Evolutionary conservation across 176 grass and related monocot species (phyloP), one percentile per base, ranked within the genome.

Genomic region (Triticum monococcum): DNA sequence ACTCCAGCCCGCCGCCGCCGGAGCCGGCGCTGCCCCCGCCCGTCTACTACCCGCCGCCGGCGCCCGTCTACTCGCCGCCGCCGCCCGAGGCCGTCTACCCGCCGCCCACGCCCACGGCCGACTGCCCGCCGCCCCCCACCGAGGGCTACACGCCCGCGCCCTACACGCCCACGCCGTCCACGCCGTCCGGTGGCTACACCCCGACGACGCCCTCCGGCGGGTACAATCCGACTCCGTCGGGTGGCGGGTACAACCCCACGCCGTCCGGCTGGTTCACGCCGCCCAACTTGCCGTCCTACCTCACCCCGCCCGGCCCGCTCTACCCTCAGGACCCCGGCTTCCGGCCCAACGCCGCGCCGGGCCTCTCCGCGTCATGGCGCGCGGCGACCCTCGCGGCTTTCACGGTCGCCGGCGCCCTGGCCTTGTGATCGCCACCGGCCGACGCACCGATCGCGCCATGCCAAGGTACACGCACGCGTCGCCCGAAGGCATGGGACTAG

Each of bases 1-100:
- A 92, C 87, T 45, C 91, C 37, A 96, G 91, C 82, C 94, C 91
- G 7, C 94, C 94, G n/a, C 93, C 90, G 16, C 87, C 92, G 9
- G 61, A 36, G 7, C 72, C 72, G 1, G 72, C 10, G 14, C 79
- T 81, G 24, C 93, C 90, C 43, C 43, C 85, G 4, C 77, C 89
- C 0, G 81, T 72, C 4, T 82, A 78, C 90, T 81, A 75, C 1
- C 89, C 89, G 7, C 83, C 89, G 28, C 80, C 92, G 2, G 84
- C 59, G 4, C 16, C 66, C 6, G 45, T 75, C 1, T 72, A 78
- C 10, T 72, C 80, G 2, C 87, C 90, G n/a, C 80, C 86, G n/a
- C 85, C 91, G 1, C 4, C 81, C 28, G 12, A 46, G 43, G 43
- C 43, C 43, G 43, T 46, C 43, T 46, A 46, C 43, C 43, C 43